Evolutionary conservation across 805 yeast genomes (phyloP).

Genomic region (Sugiyamaella lignohabitans): DNA sequence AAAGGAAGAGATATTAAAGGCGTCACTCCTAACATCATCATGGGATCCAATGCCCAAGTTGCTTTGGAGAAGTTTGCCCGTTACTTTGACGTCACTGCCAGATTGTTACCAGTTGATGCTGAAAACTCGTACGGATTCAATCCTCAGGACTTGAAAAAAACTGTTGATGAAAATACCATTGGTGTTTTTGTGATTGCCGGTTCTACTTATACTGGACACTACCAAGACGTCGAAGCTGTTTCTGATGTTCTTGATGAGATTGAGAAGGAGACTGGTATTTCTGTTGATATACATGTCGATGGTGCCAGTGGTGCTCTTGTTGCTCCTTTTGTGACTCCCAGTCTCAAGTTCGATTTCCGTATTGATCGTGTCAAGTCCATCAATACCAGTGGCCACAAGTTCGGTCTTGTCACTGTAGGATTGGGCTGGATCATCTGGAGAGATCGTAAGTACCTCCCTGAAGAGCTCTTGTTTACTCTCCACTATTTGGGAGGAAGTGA

Average conservation of each 20-base stretch:
- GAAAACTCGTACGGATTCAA: slow-evolving; percentile 62
- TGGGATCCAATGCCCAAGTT: slow-evolving; percentile 92
- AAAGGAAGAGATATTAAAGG: slow-evolving; percentile 48
- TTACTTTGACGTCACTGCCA: slow-evolving; percentile 84
- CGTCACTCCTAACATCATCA: slow-evolving; percentile 69
- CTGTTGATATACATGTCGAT: slow-evolving; percentile 83
- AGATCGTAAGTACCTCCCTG: slow-evolving; percentile 56
- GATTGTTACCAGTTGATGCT: slow-evolving; percentile 61
- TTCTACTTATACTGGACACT: slow-evolving; percentile 89
- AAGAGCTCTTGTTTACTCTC: slow-evolving; percentile 66
- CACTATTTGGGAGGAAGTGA: slow-evolving; percentile 85
- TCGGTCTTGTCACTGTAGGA: slow-evolving; percentile 86
- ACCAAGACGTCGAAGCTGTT: slow-evolving; percentile 66
- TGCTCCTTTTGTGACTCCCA: slow-evolving; percentile 77
- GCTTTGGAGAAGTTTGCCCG: slow-evolving; percentile 92
- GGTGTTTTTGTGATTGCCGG: slow-evolving; percentile 87
- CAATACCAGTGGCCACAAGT: slow-evolving; percentile 89
- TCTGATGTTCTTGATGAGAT: slow-evolving; percentile 60
- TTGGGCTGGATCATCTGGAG: slow-evolving; percentile 90
- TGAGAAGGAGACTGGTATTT: slow-evolving; percentile 58
- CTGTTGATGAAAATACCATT: slow-evolving; percentile 85
- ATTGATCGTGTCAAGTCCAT: slow-evolving; percentile 72
- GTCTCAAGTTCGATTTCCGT: slow-evolving; percentile 77
- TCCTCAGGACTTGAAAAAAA: slow-evolving; percentile 48
- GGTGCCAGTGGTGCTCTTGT: slow-evolving; percentile 90